Evolutionary conservation across 163 green algal species (phyloP), one percentile per base, ranked within the genome.

Genomic region (Scenedesmus sp.): DNA sequence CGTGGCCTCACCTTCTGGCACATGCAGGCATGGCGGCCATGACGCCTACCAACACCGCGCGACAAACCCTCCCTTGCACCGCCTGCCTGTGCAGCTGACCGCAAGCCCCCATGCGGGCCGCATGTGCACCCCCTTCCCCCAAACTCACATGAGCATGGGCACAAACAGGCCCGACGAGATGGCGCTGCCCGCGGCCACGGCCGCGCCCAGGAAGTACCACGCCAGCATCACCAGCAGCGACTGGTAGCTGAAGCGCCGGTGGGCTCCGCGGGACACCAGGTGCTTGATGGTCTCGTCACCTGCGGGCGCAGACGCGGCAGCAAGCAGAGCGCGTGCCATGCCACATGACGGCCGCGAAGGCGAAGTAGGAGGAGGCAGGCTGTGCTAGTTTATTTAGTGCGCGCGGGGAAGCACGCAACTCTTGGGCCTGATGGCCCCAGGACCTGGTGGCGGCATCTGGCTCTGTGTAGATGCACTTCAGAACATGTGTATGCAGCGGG

Each of bases 161-260:
- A 99, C 97, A 93, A 99, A 99, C n/a, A 98, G 94, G 37, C 97
- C 96, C 9, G 86, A 95, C 51, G 94, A 92, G 46, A 97, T 96
- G 53, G 94, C 95, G 59, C 88, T 95, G 49, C 94, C 97, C 16
- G 95, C 94, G 24, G 96, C 94, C 91, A 96, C 95, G 26, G 96
- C 96, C 7, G 97, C 96, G 9, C 95, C 95, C 26, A 95, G 24
- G 73, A 95, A 96, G 92, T 97, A 97, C 89, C 92, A 97, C 4
- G 93, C 85, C 82, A 98, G 94, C 95, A 98, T 96, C 13, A 94
- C 91, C 0, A 96, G 13, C 70, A 99, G 94, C 5, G 96, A 88
- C 37, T 61, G 65, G 86, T 98, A 99, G 81, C 95, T 94, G 93
- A 99, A 99, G 91, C 97, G 96, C 9, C 94, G 85, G 94, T 99